Evolutionary conservation across 2,329 filamentous ascomycete species (phyloP).

Genomic region (Falciphora oryzae): DNA sequence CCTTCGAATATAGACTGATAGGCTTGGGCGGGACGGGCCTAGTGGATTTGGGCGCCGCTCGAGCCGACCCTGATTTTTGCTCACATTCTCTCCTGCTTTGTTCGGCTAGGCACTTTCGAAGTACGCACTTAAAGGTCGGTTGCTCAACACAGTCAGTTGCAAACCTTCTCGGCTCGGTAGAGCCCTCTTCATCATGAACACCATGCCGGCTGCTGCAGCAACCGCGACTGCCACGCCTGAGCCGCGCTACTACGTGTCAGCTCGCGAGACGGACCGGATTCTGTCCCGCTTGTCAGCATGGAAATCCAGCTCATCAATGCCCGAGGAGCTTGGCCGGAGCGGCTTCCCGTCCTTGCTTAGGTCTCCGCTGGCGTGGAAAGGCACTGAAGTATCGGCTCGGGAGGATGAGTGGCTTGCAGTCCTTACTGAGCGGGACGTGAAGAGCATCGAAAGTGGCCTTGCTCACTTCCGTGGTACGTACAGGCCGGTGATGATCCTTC

Average conservation of each 20-base stretch:
- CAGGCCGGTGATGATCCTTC: too few species aligned
- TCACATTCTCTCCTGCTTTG: too few species aligned
- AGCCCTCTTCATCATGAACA: background rate
- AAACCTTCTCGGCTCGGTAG: background rate
- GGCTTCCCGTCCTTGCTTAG: background rate
- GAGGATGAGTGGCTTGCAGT: slow-evolving; percentile 42
- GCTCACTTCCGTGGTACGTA: slow-evolving; percentile 34
- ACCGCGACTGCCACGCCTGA: background rate
- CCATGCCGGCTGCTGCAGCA: background rate
- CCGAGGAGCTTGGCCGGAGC: slow-evolving; percentile 3
- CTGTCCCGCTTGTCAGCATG: background rate
- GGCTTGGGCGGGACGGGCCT: too few species aligned
- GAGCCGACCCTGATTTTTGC: too few species aligned
- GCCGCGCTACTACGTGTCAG: slow-evolving; percentile 1
- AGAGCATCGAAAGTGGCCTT: slow-evolving; percentile 39
- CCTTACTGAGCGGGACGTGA: slow-evolving; percentile 38
- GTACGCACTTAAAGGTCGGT: too few species aligned
- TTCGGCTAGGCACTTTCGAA: too few species aligned
- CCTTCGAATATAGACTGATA: too few species aligned
- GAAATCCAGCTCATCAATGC: background rate
- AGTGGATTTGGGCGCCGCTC: too few species aligned
- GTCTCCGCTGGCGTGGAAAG: background rate
- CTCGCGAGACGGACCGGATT: background rate
- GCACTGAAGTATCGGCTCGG: background rate
- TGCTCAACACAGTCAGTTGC: background rate